Conservation (phyloP, 805 yeast species). For the Kodamaea nitidulidarum region DNA sequence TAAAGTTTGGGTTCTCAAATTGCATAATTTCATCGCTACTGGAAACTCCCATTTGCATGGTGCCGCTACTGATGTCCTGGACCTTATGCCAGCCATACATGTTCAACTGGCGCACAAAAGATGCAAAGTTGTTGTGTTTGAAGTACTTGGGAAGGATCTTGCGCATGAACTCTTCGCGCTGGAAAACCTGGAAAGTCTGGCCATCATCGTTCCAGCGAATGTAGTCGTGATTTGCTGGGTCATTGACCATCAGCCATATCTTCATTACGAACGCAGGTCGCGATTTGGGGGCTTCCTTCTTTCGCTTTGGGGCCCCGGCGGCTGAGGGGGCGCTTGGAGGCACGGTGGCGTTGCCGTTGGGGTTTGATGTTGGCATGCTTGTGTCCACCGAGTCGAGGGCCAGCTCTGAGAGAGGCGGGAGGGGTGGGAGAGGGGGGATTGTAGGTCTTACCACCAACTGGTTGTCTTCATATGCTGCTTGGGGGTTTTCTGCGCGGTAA, state of each 20-base stretch:
- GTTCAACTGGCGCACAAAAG: conserved; percentile 91
- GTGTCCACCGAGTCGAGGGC: conserved; percentile 9
- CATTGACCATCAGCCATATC: conserved; percentile 94
- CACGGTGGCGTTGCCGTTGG: neutral
- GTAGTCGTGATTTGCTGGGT: conserved; percentile 59
- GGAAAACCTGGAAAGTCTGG: conserved; percentile 73
- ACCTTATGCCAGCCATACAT: conserved; percentile 99
- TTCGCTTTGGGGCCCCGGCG: conserved; percentile 16
- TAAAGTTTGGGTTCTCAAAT: conserved; percentile 79
- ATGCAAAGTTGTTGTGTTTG: conserved; percentile 92
- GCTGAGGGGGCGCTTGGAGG: neutral
- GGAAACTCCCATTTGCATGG: conserved; percentile 38
- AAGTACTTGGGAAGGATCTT: conserved; percentile 84
- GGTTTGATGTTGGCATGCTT: neutral
- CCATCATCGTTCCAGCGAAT: conserved; percentile 89
- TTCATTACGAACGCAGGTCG: conserved; percentile 91
- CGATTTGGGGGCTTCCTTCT: conserved; percentile 44
- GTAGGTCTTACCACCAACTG: conserved; percentile 5
- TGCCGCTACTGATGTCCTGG: conserved; percentile 82
- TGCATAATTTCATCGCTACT: conserved; percentile 78
- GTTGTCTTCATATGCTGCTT: no score
- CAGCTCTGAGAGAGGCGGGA: conserved; percentile 28
- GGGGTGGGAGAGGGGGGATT: conserved; percentile 21
- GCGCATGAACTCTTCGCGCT: conserved; percentile 82
- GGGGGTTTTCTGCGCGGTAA: conserved; percentile 13